Base-by-base conservation (phyloP, 495 filamentous ascomycete species). In the Chaetomium cochliodes region DNA sequence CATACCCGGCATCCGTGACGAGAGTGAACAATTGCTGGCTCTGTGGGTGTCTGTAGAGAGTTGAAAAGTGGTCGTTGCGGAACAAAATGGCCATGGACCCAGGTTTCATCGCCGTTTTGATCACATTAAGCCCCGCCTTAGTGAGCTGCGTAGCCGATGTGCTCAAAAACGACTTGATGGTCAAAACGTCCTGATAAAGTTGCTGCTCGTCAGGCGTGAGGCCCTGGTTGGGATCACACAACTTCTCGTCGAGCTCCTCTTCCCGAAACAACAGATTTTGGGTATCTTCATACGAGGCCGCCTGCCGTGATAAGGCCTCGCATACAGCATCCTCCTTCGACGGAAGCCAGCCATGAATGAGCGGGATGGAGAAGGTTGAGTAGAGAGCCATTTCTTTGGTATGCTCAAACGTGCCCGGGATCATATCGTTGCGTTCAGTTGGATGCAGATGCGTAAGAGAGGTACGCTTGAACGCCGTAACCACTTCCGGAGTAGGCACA, bases 51-150 rank as follows among this genome's bases (percentile, higher is more conserved):
- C 92, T 87, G 73, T 97, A 96, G 0, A 98, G 72, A 0, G 94
- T 98, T 33, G 89, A 89, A 72, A 98, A 98, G 76, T 98, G 94
- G 69, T 98, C 93, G 66, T 98, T 98, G 39, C 94, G 86, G 79
- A 98, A 98, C 2, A 98, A 76, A 55, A 98, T 98, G 0, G 90
- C 90, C 9, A 96, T 81, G 0, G 88, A 85, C 3, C 91, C 92
- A 0, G 91, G 89, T 16, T 79, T 76, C 52, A 97, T 74, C 8
- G 77, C 81, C 51, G 84, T 81, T 3, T 78, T 79, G 15, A 98
- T 85, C 5, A 88, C 84, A 6, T 87, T 81, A 1, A 98, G 84
- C 0, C 94, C 94, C 75, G 87, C 89, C 2, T 82, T 74, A 3
- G 93, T 97, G 6, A 98, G 81, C 69, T 98, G 94, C 0, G 94